These are phyloP conservation scores for Lactarius sp. DNA, from an alignment of 768 basidiomycete genomes.

Conservation along the genomic window DNA sequence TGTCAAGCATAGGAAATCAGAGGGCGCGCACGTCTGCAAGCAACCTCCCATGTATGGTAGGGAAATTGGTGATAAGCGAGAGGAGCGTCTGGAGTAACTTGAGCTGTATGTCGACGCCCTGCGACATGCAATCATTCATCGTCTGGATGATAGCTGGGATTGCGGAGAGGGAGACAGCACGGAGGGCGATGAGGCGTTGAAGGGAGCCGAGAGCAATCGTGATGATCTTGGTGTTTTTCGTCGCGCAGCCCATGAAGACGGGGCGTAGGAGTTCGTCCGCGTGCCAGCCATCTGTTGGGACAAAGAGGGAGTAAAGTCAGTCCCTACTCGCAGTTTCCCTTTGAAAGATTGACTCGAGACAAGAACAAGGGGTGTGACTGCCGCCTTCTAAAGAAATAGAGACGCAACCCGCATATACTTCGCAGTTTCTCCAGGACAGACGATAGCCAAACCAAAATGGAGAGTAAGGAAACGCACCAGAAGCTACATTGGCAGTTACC, in stretches of 20 bases:
- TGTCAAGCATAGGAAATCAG: neutral
- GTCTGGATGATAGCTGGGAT: constrained; percentile 78
- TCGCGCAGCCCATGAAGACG: constrained; percentile 90
- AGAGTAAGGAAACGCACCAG: constrained; percentile 42
- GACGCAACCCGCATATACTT: no score
- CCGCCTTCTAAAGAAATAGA: no score
- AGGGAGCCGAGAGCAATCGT: constrained; percentile 88
- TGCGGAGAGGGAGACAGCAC: constrained; percentile 75
- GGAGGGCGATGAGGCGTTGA: constrained; percentile 82
- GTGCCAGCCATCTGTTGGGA: constrained; percentile 60
- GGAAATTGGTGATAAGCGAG: constrained; percentile 85
- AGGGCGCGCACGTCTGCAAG: constrained; percentile 69
- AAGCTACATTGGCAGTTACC: constrained; percentile 63
- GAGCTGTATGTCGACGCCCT: constrained; percentile 96
- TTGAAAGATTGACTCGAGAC: no score
- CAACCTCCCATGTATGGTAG: constrained; percentile 69
- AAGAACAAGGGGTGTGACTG: neutral
- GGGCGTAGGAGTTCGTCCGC: constrained; percentile 79
- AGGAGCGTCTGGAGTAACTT: constrained; percentile 90
- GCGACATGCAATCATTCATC: constrained; percentile 82
- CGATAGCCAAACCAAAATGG: neutral
- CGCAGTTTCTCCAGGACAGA: neutral
- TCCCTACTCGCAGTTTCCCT: no score
- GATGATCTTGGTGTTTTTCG: constrained; percentile 90
- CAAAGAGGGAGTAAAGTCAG: neutral